Conservation (phyloP, 176 grass and related monocot species). For the Ampelocalamus luodianensis region DNA sequence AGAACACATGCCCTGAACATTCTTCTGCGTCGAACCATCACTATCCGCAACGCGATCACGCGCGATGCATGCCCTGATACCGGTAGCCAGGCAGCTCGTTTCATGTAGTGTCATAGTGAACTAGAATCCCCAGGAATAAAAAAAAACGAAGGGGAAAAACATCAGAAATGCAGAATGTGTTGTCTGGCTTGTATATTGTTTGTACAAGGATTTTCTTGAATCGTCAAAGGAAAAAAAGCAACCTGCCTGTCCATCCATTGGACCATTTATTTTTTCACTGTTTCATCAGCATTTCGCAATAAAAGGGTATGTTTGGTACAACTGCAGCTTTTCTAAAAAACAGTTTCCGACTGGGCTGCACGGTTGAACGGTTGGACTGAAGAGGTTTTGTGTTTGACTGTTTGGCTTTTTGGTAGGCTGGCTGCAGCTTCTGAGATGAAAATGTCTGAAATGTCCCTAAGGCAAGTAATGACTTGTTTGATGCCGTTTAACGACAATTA, state of each 20-base stretch:
- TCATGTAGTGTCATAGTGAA: background rate
- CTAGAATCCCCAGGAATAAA: constrained; percentile 38
- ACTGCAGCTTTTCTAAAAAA: too few species aligned
- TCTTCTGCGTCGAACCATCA: background rate
- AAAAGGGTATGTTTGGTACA: too few species aligned
- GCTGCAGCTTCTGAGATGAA: too few species aligned
- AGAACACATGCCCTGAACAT: constrained; percentile 12
- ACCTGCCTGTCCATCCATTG: background rate
- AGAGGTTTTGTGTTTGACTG: too few species aligned
- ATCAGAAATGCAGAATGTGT: constrained; percentile 5
- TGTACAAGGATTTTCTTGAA: background rate
- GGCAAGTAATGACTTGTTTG: too few species aligned
- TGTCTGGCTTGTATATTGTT: background rate
- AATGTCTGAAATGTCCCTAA: too few species aligned
- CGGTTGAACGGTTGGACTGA: too few species aligned
- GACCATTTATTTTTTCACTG: background rate
- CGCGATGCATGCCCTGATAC: background rate
- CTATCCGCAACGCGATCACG: background rate
- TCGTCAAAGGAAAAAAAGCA: background rate
- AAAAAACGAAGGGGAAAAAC: constrained; percentile 5
- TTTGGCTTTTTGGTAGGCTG: too few species aligned
- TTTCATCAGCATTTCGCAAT: too few species aligned
- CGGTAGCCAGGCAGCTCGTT: background rate
- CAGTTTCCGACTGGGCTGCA: too few species aligned
- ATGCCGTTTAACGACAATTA: too few species aligned